phyloP scores from a whole-genome alignment of 805 yeast genomes.

The Saccharomycopsis guyanensis region DNA sequence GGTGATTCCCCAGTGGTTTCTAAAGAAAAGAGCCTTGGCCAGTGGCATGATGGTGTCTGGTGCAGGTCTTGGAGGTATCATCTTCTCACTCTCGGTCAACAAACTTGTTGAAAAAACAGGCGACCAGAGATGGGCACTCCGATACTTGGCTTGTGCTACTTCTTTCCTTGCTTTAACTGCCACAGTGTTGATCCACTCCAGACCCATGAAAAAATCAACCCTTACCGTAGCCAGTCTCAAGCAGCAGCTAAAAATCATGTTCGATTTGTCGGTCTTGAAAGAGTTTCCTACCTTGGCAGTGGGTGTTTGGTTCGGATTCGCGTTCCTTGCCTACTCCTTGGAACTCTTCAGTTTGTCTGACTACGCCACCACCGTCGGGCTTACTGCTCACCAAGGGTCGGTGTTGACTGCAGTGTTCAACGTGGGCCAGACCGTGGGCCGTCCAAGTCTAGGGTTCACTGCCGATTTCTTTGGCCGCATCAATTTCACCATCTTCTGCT shows the following conservation, averaged over 20 bases:
- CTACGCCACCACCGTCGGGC: constrained; percentile 42
- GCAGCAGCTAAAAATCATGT: constrained; percentile 28
- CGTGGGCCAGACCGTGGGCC: constrained; percentile 40
- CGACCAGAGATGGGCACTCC: constrained; percentile 20
- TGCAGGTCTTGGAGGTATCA: constrained; percentile 31
- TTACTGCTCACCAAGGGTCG: constrained; percentile 37
- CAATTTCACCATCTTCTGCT: constrained; percentile 33
- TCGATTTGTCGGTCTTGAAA: constrained; percentile 28
- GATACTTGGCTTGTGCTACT: constrained; percentile 14
- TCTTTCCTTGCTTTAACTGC: constrained; percentile 9
- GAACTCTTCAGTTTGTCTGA: constrained; percentile 41
- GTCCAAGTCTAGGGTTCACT: constrained; percentile 40
- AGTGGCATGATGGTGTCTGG: constrained; percentile 28
- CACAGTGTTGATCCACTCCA: constrained; percentile 14
- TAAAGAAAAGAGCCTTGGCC: constrained; percentile 45
- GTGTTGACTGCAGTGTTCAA: constrained; percentile 40
- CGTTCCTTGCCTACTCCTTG: constrained; percentile 35
- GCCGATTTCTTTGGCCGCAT: constrained; percentile 42
- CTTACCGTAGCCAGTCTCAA: constrained; percentile 19
- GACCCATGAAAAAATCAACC: constrained; percentile 28
- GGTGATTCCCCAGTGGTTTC: constrained; percentile 64
- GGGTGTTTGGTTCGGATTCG: constrained; percentile 33
- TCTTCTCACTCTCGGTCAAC: constrained; percentile 27
- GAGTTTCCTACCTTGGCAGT: constrained; percentile 31
- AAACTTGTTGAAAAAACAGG: constrained; percentile 24